Percentiles rank a stretch among this genome's conserved stretches.
Evolutionary conservation across 1,284 basidiomycete species (phyloP).

Genomic region (Ustilago bromivora): DNA sequence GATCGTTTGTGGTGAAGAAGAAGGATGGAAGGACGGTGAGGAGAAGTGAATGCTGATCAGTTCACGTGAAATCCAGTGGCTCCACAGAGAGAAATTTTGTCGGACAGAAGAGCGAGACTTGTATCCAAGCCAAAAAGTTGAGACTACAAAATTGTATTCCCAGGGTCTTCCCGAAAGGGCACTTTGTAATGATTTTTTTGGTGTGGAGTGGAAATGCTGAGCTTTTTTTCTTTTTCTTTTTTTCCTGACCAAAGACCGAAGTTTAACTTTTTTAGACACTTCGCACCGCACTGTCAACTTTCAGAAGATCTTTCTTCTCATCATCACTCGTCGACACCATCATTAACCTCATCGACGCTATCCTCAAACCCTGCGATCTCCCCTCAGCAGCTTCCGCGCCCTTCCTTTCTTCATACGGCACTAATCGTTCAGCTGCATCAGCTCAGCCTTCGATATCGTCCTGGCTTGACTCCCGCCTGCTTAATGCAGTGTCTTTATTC

Average conservation of each 20-base stretch:
- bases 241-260: background rate
- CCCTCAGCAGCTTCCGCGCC: too few relatives aligned
- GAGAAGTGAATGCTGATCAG: background rate
- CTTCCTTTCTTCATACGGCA: too few relatives aligned
- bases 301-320: constrained; percentile 56
- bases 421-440: too few relatives aligned
- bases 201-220: constrained; percentile 3
- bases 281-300: constrained; percentile 5
- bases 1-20: background rate
- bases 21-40: background rate
- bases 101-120: background rate
- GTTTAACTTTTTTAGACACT: constrained; percentile 5
- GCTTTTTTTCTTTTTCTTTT: background rate
- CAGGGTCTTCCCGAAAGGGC: constrained; percentile 26
- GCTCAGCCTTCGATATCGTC: too few relatives aligned
- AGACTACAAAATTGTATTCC: constrained; percentile 20
- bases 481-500: too few relatives aligned
- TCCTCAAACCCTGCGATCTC: background rate
- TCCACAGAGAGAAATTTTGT: constrained; percentile 16
- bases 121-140: background rate
- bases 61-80: background rate
- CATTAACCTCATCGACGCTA: constrained; percentile 40
- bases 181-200: constrained; percentile 17
- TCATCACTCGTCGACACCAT: constrained; percentile 67
- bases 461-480: too few relatives aligned